Percentiles rank a stretch among this genome's conserved stretches.
These are phyloP conservation scores for Kazachstania martiniae DNA, from an alignment of 805 yeast species.

Conservation along the genomic window DNA sequence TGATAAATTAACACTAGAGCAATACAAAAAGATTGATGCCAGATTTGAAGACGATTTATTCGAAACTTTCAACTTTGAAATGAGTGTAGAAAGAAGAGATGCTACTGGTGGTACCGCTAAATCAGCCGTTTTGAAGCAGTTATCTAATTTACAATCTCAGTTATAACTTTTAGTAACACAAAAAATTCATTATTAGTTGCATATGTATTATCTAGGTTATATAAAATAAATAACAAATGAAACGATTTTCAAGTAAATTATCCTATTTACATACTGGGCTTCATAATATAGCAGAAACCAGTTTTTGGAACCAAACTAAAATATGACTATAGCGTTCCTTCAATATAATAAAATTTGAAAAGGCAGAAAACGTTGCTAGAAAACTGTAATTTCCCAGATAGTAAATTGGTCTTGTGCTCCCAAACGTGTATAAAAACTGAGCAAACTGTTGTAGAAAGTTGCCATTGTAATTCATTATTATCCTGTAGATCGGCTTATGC, in stretches of 20 bases:
- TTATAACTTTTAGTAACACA: too few relatives aligned
- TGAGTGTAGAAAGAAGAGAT: constrained; percentile 89
- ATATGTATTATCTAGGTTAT: not conserved
- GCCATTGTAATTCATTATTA: constrained; percentile 18
- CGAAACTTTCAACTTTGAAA: constrained; percentile 84
- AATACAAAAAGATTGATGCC: constrained; percentile 66
- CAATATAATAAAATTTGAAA: not conserved
- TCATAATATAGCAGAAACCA: not conserved
- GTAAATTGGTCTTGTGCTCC: constrained; percentile 6
- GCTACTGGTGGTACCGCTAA: constrained; percentile 98
- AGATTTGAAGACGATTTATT: constrained; percentile 75
- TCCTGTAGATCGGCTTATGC: constrained; percentile 18
- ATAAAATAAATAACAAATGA: not conserved
- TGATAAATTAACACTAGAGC: constrained; percentile 68
- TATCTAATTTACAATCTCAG: constrained; percentile 30
- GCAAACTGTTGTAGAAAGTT: constrained; percentile 8
- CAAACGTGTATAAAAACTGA: constrained; percentile 8
- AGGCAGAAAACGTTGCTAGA: constrained; percentile 3
- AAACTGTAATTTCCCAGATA: constrained; percentile 19
- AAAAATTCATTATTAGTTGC: too few relatives aligned
- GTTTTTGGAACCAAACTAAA: not conserved
- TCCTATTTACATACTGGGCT: not conserved
- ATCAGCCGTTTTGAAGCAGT: constrained; percentile 73
- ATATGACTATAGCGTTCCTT: not conserved
- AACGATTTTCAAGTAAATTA: not conserved